Conservation (phyloP, 2,329 filamentous ascomycete genomes). For the Dactylellina parvicollis region DNA sequence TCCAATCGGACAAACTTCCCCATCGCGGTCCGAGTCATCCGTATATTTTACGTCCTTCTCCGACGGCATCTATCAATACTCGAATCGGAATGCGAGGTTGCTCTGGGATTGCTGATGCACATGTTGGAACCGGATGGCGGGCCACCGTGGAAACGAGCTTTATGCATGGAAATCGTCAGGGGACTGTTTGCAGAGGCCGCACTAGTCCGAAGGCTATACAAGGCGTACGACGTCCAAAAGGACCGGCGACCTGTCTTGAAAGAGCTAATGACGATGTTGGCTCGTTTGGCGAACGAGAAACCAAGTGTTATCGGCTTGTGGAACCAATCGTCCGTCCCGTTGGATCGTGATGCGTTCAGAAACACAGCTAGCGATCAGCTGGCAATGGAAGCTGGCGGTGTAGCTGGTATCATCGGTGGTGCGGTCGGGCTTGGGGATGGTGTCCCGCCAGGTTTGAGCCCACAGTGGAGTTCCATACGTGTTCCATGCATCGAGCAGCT, state of each 20-base stretch:
- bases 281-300: conserved; percentile 91
- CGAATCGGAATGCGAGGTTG: conserved; percentile 81
- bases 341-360: conserved; percentile 68
- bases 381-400: conserved; percentile 86
- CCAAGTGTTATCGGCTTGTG: conserved; percentile 87
- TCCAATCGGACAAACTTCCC: conserved; percentile 82
- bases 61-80: conserved; percentile 80
- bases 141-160: conserved; percentile 81
- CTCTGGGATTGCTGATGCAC: conserved; percentile 81
- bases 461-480: conserved; percentile 87
- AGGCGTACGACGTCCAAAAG: conserved; percentile 78
- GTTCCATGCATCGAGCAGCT: conserved; percentile 92
- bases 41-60: conserved; percentile 83
- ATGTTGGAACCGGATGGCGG: conserved; percentile 85
- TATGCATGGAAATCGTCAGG: conserved; percentile 91
- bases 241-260: conserved; percentile 80
- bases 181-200: conserved; percentile 83
- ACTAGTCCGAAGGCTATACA: conserved; percentile 81
- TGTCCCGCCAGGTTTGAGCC: conserved; percentile 79
- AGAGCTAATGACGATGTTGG: conserved; percentile 85
- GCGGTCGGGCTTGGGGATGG: conserved; percentile 73
- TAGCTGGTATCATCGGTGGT: conserved; percentile 85
- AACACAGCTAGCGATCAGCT: conserved; percentile 78
- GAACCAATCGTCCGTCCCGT: conserved; percentile 85
- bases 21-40: conserved; percentile 80